Conservation (phyloP, 202 grass and related monocot genomes). For the Cymbopogon flexuosus region DNA sequence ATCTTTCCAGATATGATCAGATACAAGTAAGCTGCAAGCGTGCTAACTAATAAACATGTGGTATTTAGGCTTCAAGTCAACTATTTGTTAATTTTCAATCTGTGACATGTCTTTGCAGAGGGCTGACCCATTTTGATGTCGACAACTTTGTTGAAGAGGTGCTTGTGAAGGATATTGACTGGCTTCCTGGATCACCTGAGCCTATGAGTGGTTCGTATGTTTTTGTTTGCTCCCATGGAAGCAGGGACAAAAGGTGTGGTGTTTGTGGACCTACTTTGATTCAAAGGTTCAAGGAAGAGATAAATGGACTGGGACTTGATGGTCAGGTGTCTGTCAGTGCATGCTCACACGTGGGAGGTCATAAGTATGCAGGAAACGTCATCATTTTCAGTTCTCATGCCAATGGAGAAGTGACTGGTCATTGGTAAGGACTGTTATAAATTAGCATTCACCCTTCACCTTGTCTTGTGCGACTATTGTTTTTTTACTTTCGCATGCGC, state of each 20-base stretch:
- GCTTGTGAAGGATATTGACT: conserved; percentile 78
- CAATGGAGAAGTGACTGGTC: conserved; percentile 67
- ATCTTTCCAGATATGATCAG: conserved; percentile 99
- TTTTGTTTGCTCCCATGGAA: conserved; percentile 83
- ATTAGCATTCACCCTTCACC: conserved; percentile 1
- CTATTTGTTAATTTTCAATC: conserved; percentile 22
- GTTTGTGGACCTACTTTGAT: conserved; percentile 83
- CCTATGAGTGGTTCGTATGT: conserved; percentile 67
- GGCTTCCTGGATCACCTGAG: conserved; percentile 66
- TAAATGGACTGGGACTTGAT: conserved; percentile 45
- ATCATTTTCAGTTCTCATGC: conserved; percentile 72
- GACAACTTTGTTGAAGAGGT: conserved; percentile 94
- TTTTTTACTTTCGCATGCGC: neutral
- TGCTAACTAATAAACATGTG: conserved; percentile 20
- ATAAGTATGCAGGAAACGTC: conserved; percentile 98
- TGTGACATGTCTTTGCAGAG: conserved; percentile 46
- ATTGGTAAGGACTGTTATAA: conserved; percentile 66
- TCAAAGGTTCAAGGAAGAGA: conserved; percentile 80
- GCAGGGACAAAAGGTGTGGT: conserved; percentile 86
- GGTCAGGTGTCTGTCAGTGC: conserved; percentile 67
- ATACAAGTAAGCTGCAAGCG: conserved; percentile 65
- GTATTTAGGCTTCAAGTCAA: conserved; percentile 10
- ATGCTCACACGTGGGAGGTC: conserved; percentile 91
- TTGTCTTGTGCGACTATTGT: neutral
- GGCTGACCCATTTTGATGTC: conserved; percentile 81